phyloP scores from a whole-genome alignment of 2,329 filamentous ascomycete genomes.

The Aureobasidium musti region DNA sequence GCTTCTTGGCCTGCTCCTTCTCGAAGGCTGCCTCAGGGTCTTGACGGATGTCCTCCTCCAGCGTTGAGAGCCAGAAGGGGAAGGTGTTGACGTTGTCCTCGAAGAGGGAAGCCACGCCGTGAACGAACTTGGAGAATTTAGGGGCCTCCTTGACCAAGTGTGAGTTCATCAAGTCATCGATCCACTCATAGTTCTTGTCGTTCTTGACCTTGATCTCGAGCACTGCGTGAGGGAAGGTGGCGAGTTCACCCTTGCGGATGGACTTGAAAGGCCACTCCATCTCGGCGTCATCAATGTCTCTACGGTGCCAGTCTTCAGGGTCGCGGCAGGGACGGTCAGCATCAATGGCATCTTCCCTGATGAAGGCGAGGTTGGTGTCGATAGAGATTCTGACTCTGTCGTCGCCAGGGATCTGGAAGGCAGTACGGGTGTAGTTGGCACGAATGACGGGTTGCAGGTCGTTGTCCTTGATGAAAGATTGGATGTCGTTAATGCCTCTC shows the following conservation, averaged over 20 bases:
- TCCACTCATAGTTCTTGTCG: conserved; percentile 77
- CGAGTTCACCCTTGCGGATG: conserved; percentile 88
- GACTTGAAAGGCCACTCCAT: conserved; percentile 86
- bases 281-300: conserved; percentile 78
- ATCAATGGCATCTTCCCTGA: conserved; percentile 75
- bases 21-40: conserved; percentile 90
- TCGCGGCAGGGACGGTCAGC: conserved; percentile 82
- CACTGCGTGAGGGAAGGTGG: conserved; percentile 84
- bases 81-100: conserved; percentile 93
- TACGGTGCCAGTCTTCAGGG: conserved; percentile 84
- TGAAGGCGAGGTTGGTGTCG: conserved; percentile 88
- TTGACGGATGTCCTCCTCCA: conserved; percentile 90
- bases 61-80: conserved; percentile 91
- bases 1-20: conserved; percentile 81
- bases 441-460: conserved; percentile 81
- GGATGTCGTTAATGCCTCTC: conserved; percentile 72
- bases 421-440: conserved; percentile 90
- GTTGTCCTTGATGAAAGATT: conserved; percentile 74
- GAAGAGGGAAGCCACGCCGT: conserved; percentile 87
- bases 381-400: conserved; percentile 88
- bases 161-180: conserved; percentile 87
- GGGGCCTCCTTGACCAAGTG: conserved; percentile 89
- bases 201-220: conserved; percentile 84
- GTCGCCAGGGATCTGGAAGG: conserved; percentile 94
- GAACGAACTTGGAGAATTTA: conserved; percentile 94